Evolutionary conservation across 2,329 filamentous ascomycete species (phyloP).

Genomic region (Hymenoscyphus occultus): DNA sequence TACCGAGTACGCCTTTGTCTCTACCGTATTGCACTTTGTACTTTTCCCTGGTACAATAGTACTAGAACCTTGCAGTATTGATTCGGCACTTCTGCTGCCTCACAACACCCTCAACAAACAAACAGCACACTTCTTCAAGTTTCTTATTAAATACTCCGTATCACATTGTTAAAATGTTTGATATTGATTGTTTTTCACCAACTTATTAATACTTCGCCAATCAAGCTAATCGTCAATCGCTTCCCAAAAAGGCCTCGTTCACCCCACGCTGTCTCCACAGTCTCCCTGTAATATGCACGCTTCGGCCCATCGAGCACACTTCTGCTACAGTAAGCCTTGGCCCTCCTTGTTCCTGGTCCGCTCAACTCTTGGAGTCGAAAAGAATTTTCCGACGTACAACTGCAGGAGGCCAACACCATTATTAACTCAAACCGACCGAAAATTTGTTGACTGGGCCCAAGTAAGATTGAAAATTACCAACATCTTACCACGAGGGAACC

Average conservation of each 20-base stretch:
- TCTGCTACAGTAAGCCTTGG: neutral
- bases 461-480: neutral
- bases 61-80: too few relatives aligned
- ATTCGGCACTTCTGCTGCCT: too few relatives aligned
- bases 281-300: neutral
- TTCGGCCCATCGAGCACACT: neutral
- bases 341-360: neutral
- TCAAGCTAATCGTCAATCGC: neutral
- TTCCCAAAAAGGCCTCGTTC: neutral
- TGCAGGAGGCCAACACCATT: neutral
- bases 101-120: too few relatives aligned
- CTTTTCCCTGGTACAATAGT: too few relatives aligned
- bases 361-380: neutral
- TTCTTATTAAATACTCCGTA: too few relatives aligned
- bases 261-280: neutral
- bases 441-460: neutral
- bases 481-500: too few relatives aligned
- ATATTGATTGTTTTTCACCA: too few relatives aligned
- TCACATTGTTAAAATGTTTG: too few relatives aligned
- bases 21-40: too few relatives aligned
- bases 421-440: neutral
- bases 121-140: too few relatives aligned
- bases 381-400: conserved; percentile 2
- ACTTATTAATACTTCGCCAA: too few relatives aligned
- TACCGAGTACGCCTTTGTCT: too few relatives aligned